Evolutionary conservation across 108 stramenopile genomes (phyloP).

Genomic region (Cyclotella distinguenda): DNA sequence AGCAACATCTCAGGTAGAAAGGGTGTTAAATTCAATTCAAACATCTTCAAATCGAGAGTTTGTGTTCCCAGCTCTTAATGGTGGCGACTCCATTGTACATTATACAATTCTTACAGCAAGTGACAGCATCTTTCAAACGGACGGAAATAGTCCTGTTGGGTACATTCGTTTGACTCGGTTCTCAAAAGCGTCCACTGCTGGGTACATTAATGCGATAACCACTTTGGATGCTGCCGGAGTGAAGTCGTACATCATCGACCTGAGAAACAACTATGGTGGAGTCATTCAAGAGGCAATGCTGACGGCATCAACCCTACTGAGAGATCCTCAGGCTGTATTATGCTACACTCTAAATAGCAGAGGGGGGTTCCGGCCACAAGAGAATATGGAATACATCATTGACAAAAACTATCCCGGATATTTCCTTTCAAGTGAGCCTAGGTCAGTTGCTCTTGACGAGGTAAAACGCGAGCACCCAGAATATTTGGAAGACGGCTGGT

Average conservation of each 20-base stretch:
- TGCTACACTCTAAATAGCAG: conserved; percentile 78
- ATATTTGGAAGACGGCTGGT: conserved; percentile 64
- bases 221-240: conserved; percentile 70
- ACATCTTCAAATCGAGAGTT: background rate
- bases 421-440: conserved; percentile 60
- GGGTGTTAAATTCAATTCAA: no score
- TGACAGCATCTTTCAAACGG: conserved; percentile 57
- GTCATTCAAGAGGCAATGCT: conserved; percentile 86
- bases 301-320: conserved; percentile 72
- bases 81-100: conserved; percentile 69
- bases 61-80: conserved; percentile 30
- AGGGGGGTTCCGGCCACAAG: conserved; percentile 81
- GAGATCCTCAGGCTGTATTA: conserved; percentile 75
- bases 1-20: no score
- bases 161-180: conserved; percentile 85
- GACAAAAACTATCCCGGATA: conserved; percentile 81
- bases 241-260: conserved; percentile 75
- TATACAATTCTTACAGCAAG: conserved; percentile 59
- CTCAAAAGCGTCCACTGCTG: conserved; percentile 66
- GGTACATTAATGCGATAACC: conserved; percentile 63
- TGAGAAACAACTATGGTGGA: conserved; percentile 84
- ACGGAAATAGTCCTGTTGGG: conserved; percentile 48
- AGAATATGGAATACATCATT: conserved; percentile 75
- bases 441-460: conserved; percentile 52
- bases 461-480: conserved; percentile 66